phyloP scores from a whole-genome alignment of 2,329 filamentous ascomycete species.

The Sporothrix mexicana region DNA sequence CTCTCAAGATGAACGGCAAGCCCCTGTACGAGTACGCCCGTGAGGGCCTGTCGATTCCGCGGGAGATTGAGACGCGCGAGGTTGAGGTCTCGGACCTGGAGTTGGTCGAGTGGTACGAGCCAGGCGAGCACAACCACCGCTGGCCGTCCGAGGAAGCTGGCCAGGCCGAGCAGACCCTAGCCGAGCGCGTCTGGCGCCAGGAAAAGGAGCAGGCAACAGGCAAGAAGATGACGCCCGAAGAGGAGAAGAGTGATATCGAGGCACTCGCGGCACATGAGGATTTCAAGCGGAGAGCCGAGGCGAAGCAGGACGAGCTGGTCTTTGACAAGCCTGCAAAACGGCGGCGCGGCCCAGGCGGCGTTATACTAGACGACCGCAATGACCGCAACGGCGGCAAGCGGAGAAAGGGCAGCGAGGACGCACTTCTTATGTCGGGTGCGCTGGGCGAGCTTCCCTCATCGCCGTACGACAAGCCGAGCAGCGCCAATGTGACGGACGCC shows the following conservation, averaged over 20 bases:
- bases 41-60: conserved; percentile 83
- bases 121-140: conserved; percentile 76
- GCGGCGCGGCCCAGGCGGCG: conserved; percentile 40
- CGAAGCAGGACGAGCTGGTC: conserved; percentile 62
- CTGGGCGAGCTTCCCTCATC: conserved; percentile 57
- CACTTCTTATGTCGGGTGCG: conserved; percentile 63
- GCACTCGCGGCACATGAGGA: conserved; percentile 62
- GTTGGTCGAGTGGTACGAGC: conserved; percentile 82
- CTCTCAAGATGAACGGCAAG: conserved; percentile 91
- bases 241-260: conserved; percentile 61
- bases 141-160: conserved; percentile 83
- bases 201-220: conserved; percentile 61
- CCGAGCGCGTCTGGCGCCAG: conserved; percentile 71
- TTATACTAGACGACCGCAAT: not conserved
- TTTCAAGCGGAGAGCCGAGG: conserved; percentile 64
- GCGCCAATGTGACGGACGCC: not conserved
- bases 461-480: conserved; percentile 37
- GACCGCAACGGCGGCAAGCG: conserved; percentile 41
- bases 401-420: conserved; percentile 34
- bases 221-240: conserved; percentile 57
- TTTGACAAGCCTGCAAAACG: conserved; percentile 55
- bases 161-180: conserved; percentile 74
- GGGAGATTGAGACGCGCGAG: conserved; percentile 79
- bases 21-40: conserved; percentile 95
- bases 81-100: conserved; percentile 81